Evolutionary conservation across 2,329 filamentous ascomycete genomes (phyloP).

Genomic region (Cladosporium austrohemisphaericum): DNA sequence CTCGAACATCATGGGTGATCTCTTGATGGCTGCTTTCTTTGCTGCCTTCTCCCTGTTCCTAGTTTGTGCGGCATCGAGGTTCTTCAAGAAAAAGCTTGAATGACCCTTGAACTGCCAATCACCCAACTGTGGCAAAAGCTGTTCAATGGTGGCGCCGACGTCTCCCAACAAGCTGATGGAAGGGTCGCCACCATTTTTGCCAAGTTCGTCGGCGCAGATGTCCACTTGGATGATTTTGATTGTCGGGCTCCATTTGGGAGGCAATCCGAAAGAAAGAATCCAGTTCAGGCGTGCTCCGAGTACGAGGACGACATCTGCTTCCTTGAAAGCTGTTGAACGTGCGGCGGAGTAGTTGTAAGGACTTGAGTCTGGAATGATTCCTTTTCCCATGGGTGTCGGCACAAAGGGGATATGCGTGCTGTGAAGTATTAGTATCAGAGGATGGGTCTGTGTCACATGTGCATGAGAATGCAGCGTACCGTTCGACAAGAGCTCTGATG

Average conservation of each 20-base stretch:
- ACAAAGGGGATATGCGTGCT: constrained; percentile 52
- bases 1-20: constrained; percentile 48
- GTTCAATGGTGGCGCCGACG: constrained; percentile 46
- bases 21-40: constrained; percentile 40
- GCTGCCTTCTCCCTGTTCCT: constrained; percentile 49
- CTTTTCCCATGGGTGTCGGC: constrained; percentile 58
- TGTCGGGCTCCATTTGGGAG: constrained; percentile 51
- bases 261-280: constrained; percentile 55
- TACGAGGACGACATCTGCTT: constrained; percentile 54
- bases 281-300: constrained; percentile 56
- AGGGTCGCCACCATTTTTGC: constrained; percentile 48
- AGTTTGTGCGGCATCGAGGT: constrained; percentile 34
- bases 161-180: constrained; percentile 51
- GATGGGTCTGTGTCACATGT: too few relatives aligned
- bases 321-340: constrained; percentile 50
- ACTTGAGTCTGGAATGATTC: constrained; percentile 53
- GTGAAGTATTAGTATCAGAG: too few relatives aligned
- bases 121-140: constrained; percentile 42
- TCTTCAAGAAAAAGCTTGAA: constrained; percentile 33
- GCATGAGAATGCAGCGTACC: constrained; percentile 17
- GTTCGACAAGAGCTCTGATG: constrained; percentile 45
- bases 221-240: constrained; percentile 56
- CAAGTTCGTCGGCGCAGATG: constrained; percentile 52
- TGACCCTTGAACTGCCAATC: constrained; percentile 44
- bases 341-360: constrained; percentile 52